phyloP scores from a whole-genome alignment of 2,329 filamentous ascomycete genomes.

The Diaporthe eres region DNA sequence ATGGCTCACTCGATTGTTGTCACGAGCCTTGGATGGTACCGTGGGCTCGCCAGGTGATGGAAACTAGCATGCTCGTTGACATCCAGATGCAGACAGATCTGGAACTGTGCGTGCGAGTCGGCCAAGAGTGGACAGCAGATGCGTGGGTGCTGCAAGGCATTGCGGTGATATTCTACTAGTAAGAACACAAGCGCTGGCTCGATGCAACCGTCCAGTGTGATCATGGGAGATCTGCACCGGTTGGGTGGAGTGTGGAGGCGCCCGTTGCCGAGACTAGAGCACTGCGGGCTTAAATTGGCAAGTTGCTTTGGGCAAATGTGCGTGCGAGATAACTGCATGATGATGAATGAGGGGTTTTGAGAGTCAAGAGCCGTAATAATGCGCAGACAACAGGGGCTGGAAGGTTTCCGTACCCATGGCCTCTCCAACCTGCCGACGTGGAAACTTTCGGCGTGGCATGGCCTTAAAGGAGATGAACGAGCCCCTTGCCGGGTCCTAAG shows the following conservation, averaged over 20 bases:
- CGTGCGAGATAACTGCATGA: slow-evolving; percentile 30
- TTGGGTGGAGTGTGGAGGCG: slow-evolving; percentile 23
- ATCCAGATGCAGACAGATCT: not conserved
- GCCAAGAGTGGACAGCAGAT: not conserved
- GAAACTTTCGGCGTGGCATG: slow-evolving; percentile 14
- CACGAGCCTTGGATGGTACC: slow-evolving; percentile 24
- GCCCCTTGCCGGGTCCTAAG: not conserved
- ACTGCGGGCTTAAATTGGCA: slow-evolving; percentile 8
- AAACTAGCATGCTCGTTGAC: not conserved
- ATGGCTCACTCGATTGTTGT: not conserved
- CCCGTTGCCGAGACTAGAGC: slow-evolving; percentile 21
- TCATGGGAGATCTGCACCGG: slow-evolving; percentile 28
- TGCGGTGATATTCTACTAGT: slow-evolving; percentile 10
- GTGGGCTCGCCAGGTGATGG: slow-evolving; percentile 34
- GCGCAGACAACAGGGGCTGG: slow-evolving; percentile 5
- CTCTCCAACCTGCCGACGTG: not conserved
- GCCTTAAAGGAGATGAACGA: not conserved
- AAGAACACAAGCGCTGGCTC: slow-evolving; percentile 4
- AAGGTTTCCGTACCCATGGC: not conserved
- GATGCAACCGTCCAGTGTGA: slow-evolving; percentile 28
- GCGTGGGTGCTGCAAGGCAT: slow-evolving; percentile 26
- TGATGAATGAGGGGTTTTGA: slow-evolving; percentile 26
- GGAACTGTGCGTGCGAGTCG: not conserved
- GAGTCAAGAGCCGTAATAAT: not conserved
- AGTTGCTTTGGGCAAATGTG: slow-evolving; percentile 14